These are phyloP conservation scores for Lithospermum erythrorhizon DNA, from an alignment of 257 asterid species.

Conservation along the genomic window DNA sequence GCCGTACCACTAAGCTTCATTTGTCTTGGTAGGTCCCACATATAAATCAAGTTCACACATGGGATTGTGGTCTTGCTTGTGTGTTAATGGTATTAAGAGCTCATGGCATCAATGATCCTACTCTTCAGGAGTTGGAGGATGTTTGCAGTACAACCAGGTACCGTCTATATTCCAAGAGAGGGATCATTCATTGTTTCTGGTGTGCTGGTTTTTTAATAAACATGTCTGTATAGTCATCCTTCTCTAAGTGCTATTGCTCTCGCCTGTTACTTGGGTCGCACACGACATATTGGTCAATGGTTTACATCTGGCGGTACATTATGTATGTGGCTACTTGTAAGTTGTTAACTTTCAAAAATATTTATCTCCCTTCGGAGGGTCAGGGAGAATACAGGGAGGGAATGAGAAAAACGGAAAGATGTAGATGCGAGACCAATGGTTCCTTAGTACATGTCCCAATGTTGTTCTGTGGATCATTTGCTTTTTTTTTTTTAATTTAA, in stretches of 20 bases:
- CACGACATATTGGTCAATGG: background rate
- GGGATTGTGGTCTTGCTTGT: conserved; percentile 99
- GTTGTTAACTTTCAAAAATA: too few species aligned
- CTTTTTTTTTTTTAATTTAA: background rate
- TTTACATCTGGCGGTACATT: background rate
- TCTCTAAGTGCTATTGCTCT: background rate
- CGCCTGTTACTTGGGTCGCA: background rate
- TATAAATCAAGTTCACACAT: conserved; percentile 58
- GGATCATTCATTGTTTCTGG: background rate
- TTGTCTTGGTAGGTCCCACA: conserved; percentile 61
- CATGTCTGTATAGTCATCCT: background rate
- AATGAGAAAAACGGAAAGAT: background rate
- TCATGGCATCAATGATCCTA: conserved; percentile 38
- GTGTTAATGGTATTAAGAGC: conserved; percentile 73
- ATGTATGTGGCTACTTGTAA: background rate
- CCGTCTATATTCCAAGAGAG: background rate
- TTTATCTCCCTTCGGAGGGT: too few species aligned
- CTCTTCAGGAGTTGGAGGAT: conserved; percentile 46
- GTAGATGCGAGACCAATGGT: background rate
- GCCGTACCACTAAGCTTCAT: conserved; percentile 5
- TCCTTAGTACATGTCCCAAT: background rate
- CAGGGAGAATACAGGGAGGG: too few species aligned
- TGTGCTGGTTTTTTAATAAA: too few species aligned
- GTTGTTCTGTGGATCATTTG: background rate
- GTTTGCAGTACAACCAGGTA: conserved; percentile 82